Evolutionary conservation across 2,329 filamentous ascomycete species (phyloP), one percentile per base, ranked within the genome.

Genomic region (Neofusicoccum laricinum): DNA sequence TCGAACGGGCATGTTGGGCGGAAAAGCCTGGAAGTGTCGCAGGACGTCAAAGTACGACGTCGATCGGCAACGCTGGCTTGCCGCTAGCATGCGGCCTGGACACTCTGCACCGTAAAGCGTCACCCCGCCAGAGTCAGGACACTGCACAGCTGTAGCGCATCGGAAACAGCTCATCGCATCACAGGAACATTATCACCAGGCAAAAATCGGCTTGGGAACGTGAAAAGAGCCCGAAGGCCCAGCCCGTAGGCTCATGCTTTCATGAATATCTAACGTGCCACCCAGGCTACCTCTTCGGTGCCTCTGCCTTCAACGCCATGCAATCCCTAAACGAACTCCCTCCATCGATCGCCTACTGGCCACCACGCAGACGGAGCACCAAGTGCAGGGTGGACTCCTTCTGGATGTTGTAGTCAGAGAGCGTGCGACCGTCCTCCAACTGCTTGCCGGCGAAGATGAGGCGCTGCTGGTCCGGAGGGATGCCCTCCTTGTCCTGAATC

Each of bases 361-460:
- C 82, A 67, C 83, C 84, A 76, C 84, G 84, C 50, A 86, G 82
- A 77, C 84, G 81, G 67, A 86, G 81, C 72, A 88, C 86, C 79
- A 88, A 81, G 77, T 88, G 86, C 66, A 88, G 79, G 1, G 86
- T 88, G 62, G 82, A 85, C 79, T 88, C 86, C 82, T 86, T 86
- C 79, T 98, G 94, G 51, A 97, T 97, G 83, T 97, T 97, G 87
- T 97, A 97, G 77, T 97, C 94, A 58, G 87, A 90, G 0, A 97
- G 84, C 0, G 93, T 97, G 21, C 93, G 91, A 55, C 93, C 93
- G 71, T 97, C 93, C 77, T 97, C 92, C 1, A 97, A 81, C 79
- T 97, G 92, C 86, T 97, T 97, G 66, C 93, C 93, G 53, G 93
- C 92, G 68, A 96, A 96, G 75, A 97, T 96, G 12, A 97, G 82